Percentiles rank a stretch among this genome's conserved stretches.
Conservation (phyloP, 495 filamentous ascomycete genomes). For the Haplographium delicatum region DNA sequence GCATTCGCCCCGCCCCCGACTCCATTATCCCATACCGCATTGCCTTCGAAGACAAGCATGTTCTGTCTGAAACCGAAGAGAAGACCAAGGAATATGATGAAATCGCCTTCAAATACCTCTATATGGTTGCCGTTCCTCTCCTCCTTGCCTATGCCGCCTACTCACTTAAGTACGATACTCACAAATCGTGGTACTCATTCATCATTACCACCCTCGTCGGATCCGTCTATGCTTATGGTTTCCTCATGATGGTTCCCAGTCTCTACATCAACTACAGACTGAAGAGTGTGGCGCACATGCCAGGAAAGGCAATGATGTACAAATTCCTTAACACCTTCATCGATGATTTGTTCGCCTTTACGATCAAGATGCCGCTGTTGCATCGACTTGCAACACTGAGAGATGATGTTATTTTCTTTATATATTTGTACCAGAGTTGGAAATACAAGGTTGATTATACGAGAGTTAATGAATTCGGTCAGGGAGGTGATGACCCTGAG, state of each 20-base stretch:
- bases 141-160: conserved; percentile 85
- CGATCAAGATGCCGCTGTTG: conserved; percentile 96
- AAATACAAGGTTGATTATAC: conserved; percentile 90
- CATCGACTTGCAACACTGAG: conserved; percentile 91
- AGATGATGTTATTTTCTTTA: conserved; percentile 97
- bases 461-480: conserved; percentile 94
- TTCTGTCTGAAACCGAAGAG: conserved; percentile 88
- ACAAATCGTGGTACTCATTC: conserved; percentile 98
- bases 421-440: conserved; percentile 94
- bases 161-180: conserved; percentile 85
- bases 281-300: conserved; percentile 97
- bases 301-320: conserved; percentile 90
- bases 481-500: conserved; percentile 87
- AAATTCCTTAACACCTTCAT: conserved; percentile 83
- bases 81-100: conserved; percentile 98
- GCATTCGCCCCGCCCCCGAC: conserved; percentile 58
- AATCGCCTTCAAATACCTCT: conserved; percentile 95
- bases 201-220: conserved; percentile 87
- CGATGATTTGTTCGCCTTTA: conserved; percentile 86
- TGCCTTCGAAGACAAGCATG: conserved; percentile 93
- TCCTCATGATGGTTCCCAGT: conserved; percentile 97
- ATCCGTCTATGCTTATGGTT: conserved; percentile 95
- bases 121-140: conserved; percentile 83
- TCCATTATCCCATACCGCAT: conserved; percentile 78
- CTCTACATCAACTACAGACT: conserved; percentile 98